Conservation (phyloP, 345 rosid species). For the Isatis tinctoria region DNA sequence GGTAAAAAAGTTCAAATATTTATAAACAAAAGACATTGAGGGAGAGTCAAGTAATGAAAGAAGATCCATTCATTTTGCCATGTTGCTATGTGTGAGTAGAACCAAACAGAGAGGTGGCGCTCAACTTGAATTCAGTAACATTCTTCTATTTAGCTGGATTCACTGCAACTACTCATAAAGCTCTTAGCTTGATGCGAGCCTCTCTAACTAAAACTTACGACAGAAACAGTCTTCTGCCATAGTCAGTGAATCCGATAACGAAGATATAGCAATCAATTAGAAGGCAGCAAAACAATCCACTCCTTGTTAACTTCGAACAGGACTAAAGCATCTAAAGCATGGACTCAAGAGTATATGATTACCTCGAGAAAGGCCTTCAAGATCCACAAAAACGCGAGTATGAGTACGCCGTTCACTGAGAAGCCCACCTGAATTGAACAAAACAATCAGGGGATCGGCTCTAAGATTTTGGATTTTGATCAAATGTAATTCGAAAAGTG, state of each 20-base stretch:
- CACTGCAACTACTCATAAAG: neutral
- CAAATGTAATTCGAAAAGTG: neutral
- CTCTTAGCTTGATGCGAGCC: neutral
- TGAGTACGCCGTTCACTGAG: slow-evolving; percentile 77
- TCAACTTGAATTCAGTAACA: neutral
- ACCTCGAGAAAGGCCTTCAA: slow-evolving; percentile 95
- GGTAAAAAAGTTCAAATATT: neutral
- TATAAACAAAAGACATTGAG: neutral
- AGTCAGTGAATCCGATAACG: neutral
- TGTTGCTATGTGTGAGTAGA: neutral
- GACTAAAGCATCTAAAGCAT: neutral
- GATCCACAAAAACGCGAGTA: slow-evolving; percentile 83
- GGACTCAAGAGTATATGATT: neutral
- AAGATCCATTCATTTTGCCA: neutral
- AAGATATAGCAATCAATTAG: neutral
- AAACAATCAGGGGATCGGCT: neutral
- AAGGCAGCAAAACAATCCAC: neutral
- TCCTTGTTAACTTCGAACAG: neutral
- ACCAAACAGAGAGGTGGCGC: neutral
- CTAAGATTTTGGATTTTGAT: neutral
- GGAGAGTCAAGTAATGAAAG: neutral
- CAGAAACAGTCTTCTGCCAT: neutral
- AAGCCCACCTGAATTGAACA: slow-evolving; percentile 57
- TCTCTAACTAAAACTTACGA: neutral
- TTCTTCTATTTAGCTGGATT: neutral